Evolutionary conservation across 2,329 filamentous ascomycete species (phyloP).

Genomic region (Xylariaceae sp.): DNA sequence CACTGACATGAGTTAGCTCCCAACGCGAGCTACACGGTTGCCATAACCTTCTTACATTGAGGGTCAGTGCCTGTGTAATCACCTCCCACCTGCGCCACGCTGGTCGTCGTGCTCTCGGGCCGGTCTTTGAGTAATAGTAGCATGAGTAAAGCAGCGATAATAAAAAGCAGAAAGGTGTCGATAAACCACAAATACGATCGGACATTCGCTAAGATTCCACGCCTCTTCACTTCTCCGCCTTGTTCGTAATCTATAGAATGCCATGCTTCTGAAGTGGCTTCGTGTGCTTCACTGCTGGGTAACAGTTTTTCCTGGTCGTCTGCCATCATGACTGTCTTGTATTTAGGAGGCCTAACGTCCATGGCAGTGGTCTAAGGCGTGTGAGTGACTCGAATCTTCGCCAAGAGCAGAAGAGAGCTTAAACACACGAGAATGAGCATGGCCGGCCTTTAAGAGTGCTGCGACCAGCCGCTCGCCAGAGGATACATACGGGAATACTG

Average conservation of each 20-base stretch:
- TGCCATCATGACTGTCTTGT: conserved; percentile 18
- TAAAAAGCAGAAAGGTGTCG: conserved; percentile 27
- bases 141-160: conserved; percentile 23
- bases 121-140: conserved; percentile 25
- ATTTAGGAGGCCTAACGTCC: conserved; percentile 11
- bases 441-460: neutral
- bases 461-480: neutral
- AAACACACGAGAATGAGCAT: neutral
- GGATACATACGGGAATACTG: neutral
- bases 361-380: conserved; percentile 2
- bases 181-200: conserved; percentile 28
- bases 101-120: conserved; percentile 13
- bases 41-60: conserved; percentile 24
- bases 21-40: neutral
- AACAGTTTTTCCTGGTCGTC: conserved; percentile 26
- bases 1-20: conserved; percentile 14
- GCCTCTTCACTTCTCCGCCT: conserved; percentile 9
- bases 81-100: conserved; percentile 29
- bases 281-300: conserved; percentile 31
- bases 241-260: conserved; percentile 8
- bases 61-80: conserved; percentile 34
- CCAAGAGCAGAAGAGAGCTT: no score
- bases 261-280: conserved; percentile 30
- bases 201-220: conserved; percentile 10
- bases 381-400: no score